A percentile compares a stretch with the other conserved stretches of the same genome.
These are phyloP conservation scores for Ogataea neopini DNA, from an alignment of 805 yeast genomes.

Conservation along the genomic window DNA sequence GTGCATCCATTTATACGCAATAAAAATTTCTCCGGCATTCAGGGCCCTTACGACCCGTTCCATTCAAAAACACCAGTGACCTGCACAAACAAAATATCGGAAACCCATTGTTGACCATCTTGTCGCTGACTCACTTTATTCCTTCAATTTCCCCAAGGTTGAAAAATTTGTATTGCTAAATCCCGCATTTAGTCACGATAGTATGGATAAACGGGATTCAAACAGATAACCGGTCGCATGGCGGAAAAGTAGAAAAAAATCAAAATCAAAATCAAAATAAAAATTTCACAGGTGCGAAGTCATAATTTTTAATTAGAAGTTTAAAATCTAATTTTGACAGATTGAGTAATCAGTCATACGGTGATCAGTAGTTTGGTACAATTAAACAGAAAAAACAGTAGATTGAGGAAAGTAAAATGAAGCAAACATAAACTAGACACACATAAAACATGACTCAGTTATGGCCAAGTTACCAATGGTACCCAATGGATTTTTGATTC, in stretches of 20 bases:
- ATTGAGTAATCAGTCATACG: too few species aligned
- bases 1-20: too few species aligned
- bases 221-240: slow-evolving; percentile 5
- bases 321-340: not conserved
- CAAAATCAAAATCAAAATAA: not conserved
- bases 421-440: slow-evolving; percentile 8
- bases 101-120: too few species aligned
- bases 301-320: not conserved
- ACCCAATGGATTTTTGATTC: not conserved
- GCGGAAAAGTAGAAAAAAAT: not conserved
- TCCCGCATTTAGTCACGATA: slow-evolving; percentile 7
- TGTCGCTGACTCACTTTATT: too few species aligned
- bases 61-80: too few species aligned
- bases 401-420: slow-evolving; percentile 8
- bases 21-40: too few species aligned
- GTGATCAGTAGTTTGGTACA: too few species aligned
- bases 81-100: too few species aligned
- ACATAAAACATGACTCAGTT: not conserved
- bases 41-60: too few species aligned
- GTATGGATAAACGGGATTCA: slow-evolving; percentile 4
- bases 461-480: not conserved
- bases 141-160: too few species aligned
- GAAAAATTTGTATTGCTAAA: slow-evolving; percentile 1
- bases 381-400: slow-evolving; percentile 2
- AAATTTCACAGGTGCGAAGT: not conserved